Base-by-base conservation (phyloP, 164 flowering plant genomes). In the Vitis cinerea region DNA sequence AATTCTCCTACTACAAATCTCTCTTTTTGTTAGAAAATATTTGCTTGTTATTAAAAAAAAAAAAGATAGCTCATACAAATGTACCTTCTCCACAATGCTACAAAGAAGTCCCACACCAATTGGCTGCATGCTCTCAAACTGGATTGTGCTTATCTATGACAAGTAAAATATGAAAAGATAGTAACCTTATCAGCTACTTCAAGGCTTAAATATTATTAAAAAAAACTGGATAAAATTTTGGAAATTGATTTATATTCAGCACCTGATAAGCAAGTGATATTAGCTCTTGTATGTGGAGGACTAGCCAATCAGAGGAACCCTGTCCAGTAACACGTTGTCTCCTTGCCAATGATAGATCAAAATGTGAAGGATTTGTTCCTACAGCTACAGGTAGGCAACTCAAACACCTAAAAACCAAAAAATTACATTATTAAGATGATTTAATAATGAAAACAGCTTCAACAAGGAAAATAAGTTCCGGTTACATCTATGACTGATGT, bases 251-350 rank as follows among this genome's bases (percentile, higher is more conserved):
- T 27, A 30, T 57, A 59, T 58, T 23, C 55, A 71, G 75, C 49
- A 95, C 99, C 99, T 95, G 98, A 80, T 93, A 95, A 55, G 99
- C 99, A 79, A 95, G 88, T 55, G 97, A 87, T 73, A 95, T 83
- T 57, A 95, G 80, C 76, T 93, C 98, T 68, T 91, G 98, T 57
- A 91, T 59, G 51, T 88, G 91, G 72, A 90, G 81, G 65, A 93
- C 94, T 56, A 96, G 89, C 97, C 98, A 95, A 78, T 91, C 97
- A 78, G 83, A 76, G 50, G 78, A 71, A 12, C 68, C 70, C 54
- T 69, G 66, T 48, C 71, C 80, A 77, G 76, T 71, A 27, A 68
- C 30, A 62, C 76, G 52, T 66, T 65, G 69, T 53, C 59, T 80
- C 70, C 93, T 88, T 63, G 99, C 99, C 77, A 91, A 78, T 50